Base-by-base conservation (phyloP, 805 yeast genomes). In the Blastobotrys terrestris region DNA sequence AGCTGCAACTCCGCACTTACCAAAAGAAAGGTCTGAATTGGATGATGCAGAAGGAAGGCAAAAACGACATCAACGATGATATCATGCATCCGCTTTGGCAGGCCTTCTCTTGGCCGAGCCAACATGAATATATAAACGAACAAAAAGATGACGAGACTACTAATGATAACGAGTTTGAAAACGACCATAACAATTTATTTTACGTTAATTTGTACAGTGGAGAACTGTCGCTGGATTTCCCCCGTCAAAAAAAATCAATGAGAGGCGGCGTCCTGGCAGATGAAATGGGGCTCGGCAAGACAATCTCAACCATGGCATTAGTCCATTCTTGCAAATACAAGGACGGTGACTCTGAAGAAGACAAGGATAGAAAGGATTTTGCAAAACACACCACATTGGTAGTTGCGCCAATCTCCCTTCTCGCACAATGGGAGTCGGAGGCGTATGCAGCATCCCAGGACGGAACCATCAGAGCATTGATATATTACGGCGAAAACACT, bases 241-340 rank as follows among this genome's bases (percentile, higher is more conserved):
- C 97, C 1, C 60, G 81, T 11, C 71, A 89, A 42, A 79, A 76
- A 53, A 74, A 83, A 1, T 62, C 77, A 16, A 76, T 84, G 48
- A 74, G 75, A 48, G 97, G 98, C 39, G 98, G 98, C 1, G 86
- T 91, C 18, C 70, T 91, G 14, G 96, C 97, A 0, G 98, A 91
- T 70, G 98, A 91, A 66, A 91, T 91, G 98, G 98, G 98, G 0
- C 73, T 91, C 6, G 98, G 98, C 44, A 91, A 91, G 64, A 91
- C 98, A 0, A 85, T 91, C 20, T 85, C 96, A 1, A 81, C 95
- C 0, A 68, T 89, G 50, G 77, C 97, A 0, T 69, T 92, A 48
- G 74, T 91, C 11, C 80, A 85, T 53, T 76, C 87, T 0, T 82
- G 64, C 13, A 55, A 59, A 0, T 62, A 40, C 19, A 6, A 61